Base-by-base conservation (phyloP, 495 filamentous ascomycete genomes). In the Aspergillus egyptiacus region DNA sequence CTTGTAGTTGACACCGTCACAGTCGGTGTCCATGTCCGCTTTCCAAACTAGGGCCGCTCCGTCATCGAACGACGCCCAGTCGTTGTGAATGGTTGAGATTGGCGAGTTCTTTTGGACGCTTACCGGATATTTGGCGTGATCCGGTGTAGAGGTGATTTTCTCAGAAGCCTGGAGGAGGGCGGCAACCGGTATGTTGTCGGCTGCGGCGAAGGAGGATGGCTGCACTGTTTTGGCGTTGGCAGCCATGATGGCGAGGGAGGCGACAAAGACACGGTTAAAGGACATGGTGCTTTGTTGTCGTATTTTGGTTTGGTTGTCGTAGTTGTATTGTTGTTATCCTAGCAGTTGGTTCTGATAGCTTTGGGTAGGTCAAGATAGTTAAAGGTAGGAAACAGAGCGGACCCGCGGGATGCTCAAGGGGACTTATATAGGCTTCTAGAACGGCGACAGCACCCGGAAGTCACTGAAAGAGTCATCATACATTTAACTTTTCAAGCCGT, bases 151-250 rank as follows among this genome's bases (percentile, higher is more conserved):
- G 6, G 34, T 49, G 7, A 38, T 24, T 20, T 38, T 39, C 15
- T 40, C 32, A 2, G 41, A 35, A 5, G 51, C 38, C 3, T 39
- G 4, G 35, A 20, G 17, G 35, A 37, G 35, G 8, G 35, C 17
- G 6, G 35, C 17, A 17, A 22, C 18, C 17, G 8, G 8, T 17
- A 37, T 37, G 1, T 17, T 37, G 17, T 37, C n/a, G 35, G 35
- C 17, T 10, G 35, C 35, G 17, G 35, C 35, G 18, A 37, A 37
- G 35, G 35, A 37, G 35, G 35, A 1, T 9, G 35, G 35, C 8
- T 18, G 6, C 35, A 37, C 35, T 2, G 35, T 10, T 96, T 97
- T 74, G 96, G 96, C 93, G 93, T 96, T 9, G 93, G 93, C 27
- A 76, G 75, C 11, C 88, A 94, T 58, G 91, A 89, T 2, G 91